Conservation (phyloP, 2,329 filamentous ascomycete species). For the Epichloe brachyelytri region DNA sequence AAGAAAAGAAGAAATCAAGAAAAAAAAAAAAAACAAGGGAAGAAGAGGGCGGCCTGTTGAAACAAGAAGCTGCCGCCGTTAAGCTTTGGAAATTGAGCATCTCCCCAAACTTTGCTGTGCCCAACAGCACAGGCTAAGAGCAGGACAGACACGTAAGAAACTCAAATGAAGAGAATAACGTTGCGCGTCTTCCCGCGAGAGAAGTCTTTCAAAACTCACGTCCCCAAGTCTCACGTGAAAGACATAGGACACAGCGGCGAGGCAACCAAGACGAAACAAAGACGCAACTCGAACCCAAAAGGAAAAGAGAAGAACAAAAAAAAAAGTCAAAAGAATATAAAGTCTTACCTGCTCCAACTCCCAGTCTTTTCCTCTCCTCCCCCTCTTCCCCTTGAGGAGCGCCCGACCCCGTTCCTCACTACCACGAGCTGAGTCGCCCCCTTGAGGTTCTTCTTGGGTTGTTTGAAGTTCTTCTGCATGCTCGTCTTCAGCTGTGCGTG, state of each 20-base stretch:
- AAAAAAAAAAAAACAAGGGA: too few species aligned
- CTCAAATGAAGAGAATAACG: neutral
- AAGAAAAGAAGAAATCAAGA: neutral
- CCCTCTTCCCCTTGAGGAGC: constrained; percentile 51
- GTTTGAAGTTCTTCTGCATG: constrained; percentile 40
- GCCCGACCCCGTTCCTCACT: constrained; percentile 62
- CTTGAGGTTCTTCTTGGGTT: constrained; percentile 33
- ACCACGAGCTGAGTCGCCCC: constrained; percentile 44
- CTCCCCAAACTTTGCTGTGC: neutral
- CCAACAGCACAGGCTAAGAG: neutral
- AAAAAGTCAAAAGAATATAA: constrained; percentile 2
- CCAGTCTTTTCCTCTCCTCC: constrained; percentile 67
- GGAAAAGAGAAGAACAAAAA: constrained; percentile 1
- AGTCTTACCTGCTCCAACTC: constrained; percentile 65
- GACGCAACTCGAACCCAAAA: neutral
- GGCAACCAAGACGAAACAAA: neutral
- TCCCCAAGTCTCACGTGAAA: too few species aligned
- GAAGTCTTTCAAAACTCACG: too few species aligned
- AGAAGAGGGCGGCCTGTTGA: too few species aligned
- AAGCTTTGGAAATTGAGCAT: neutral
- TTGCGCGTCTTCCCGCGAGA: too few species aligned
- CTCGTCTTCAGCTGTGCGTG: constrained; percentile 53
- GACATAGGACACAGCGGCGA: neutral
- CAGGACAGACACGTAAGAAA: neutral
- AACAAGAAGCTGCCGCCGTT: neutral